Base-by-base conservation (phyloP, 148 eudicot species). In the Arbutus unedo region DNA sequence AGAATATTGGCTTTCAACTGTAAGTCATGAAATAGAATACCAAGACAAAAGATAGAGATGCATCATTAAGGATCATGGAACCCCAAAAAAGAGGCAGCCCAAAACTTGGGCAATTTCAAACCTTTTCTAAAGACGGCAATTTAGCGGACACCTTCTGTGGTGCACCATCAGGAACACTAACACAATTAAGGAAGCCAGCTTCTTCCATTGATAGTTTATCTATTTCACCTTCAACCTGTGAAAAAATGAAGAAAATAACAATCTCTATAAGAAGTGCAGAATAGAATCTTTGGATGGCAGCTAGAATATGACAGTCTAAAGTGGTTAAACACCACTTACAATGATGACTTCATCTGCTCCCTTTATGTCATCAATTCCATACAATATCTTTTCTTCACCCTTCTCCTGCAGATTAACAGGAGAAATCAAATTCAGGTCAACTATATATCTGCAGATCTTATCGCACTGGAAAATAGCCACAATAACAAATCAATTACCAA, bases 101-200 rank as follows among this genome's bases (percentile, higher is more conserved):
- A 4, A 70, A 4, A 41, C 8, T 45, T 5, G 38, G 2, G 0
- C 76, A n/a, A 67, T 44, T 6, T 53, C 78, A 73, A 80, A 90
- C 92, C 92, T 90, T 77, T 53, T 83, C 86, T 14, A 54, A 25
- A 64, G 89, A 72, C 41, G 90, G 89, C 47, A 81, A 70, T 59
- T 86, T 84, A 66, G 50, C 14, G 19, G 92, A 88, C 80, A 88
- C 87, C 66, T 84, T 83, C 62, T 75, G 86, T 31, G 92, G 92
- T 56, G 92, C 92, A 81, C 92, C 92, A 74, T 83, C 85, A 62
- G 92, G 92, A 81, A 90, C 92, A 79, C 91, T 89, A 77, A 90
- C 86, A 83, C 90, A 89, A 77, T 87, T 87, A 64, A 10, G 54
- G 71, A 85, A 78, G 55, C 92, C 92, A 84, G 91, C 90, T 83